Conservation (phyloP, 495 filamentous ascomycete species). For the Aspergillus sclerotioniger region DNA sequence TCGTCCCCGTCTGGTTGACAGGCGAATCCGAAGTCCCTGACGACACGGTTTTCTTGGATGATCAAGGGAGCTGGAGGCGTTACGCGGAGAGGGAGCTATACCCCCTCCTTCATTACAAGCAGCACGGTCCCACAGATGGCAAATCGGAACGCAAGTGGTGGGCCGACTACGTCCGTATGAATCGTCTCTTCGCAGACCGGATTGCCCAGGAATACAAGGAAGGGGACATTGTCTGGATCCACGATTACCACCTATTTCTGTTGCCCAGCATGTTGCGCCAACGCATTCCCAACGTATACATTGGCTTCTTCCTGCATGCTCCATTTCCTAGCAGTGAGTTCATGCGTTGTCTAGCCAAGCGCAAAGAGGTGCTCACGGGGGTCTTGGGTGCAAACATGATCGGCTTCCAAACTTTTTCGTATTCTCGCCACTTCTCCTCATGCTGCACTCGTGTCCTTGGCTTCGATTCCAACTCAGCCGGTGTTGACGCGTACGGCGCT, state of each 20-base stretch:
- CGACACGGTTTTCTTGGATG: slow-evolving; percentile 65
- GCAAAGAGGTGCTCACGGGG: slow-evolving; percentile 85
- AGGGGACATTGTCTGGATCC: slow-evolving; percentile 85
- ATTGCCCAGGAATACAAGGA: slow-evolving; percentile 83
- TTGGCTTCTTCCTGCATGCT: slow-evolving; percentile 88
- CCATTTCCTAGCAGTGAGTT: slow-evolving; percentile 95
- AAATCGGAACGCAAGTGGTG: slow-evolving; percentile 76
- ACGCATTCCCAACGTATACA: slow-evolving; percentile 76
- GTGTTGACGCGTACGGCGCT: slow-evolving; percentile 83
- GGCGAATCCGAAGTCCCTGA: slow-evolving; percentile 64
- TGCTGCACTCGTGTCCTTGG: slow-evolving; percentile 86
- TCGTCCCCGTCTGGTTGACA: slow-evolving; percentile 80
- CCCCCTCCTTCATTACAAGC: slow-evolving; percentile 89
- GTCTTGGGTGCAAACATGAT: slow-evolving; percentile 87
- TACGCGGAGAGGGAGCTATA: slow-evolving; percentile 90
- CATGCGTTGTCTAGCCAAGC: slow-evolving; percentile 75
- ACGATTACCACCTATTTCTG: slow-evolving; percentile 88
- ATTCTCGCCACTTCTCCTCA: slow-evolving; percentile 86
- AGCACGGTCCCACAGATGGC: slow-evolving; percentile 82
- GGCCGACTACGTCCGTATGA: slow-evolving; percentile 85
- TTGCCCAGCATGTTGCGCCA: slow-evolving; percentile 83
- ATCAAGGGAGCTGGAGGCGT: slow-evolving; percentile 78
- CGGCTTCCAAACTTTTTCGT: slow-evolving; percentile 90
- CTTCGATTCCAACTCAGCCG: slow-evolving; percentile 74
- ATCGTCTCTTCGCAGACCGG: slow-evolving; percentile 81